Evolutionary conservation across 192 early-diverging fungal genomes (phyloP), one percentile per base, ranked within the genome.

Genomic region (Linnemannia schmuckeri): DNA sequence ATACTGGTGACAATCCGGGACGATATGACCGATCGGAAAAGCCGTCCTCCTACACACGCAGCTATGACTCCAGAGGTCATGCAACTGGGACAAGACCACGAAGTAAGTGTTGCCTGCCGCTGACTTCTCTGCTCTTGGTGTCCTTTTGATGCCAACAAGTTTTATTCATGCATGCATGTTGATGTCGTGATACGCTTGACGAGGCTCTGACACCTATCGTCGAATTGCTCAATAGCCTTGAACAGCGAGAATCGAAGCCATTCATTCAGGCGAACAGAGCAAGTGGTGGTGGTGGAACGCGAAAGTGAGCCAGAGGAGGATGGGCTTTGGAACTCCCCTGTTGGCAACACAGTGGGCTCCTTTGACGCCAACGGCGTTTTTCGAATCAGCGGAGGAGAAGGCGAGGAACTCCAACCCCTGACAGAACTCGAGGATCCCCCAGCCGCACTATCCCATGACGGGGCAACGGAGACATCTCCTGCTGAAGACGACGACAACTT

Each of bases 301-400:
- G 82, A 84, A 22, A 72, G 72, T 15, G 76, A 78, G 57, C 83
- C 78, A 57, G 75, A 84, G 22, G 93, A 92, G 20, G 90, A 88
- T 33, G 82, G 75, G 15, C 85, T 91, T 44, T 88, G 89, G 82
- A 93, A 94, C 76, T 89, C 89, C 27, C 90, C 91, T 24, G 89
- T 83, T 27, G 91, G 94, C 63, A 88, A 91, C 70, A 88, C 85
- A 20, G 91, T 95, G 6, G 94, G 94, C 3, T 91, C 93, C 46
- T 95, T 95, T 89, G 93, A 93, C 69, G 88, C 90, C 30, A 93
- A 94, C 72, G 94, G 94, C 35, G 91, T 95, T 49, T 95, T 95
- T 74, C 90, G 93, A 27, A 90, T 94, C 75, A 81, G 89, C 22
- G 88, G 80, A 27, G 88, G 80, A 27, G 83, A 82, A 54, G 89